Conservation (phyloP, 1,284 basidiomycete species). For the Microstroma glucosiphilum region DNA sequence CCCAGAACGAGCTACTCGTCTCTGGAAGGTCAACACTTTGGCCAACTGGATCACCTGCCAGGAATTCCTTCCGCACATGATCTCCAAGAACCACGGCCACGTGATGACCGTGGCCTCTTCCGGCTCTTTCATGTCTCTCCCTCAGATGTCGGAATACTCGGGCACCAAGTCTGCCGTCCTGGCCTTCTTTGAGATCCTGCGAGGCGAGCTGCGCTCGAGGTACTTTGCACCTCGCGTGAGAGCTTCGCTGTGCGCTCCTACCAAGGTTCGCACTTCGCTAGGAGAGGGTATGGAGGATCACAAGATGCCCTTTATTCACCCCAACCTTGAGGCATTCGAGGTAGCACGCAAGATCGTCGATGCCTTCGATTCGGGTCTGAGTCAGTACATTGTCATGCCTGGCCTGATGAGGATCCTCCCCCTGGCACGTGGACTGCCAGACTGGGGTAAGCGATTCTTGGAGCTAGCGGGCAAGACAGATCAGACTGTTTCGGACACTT, state of each 20-base stretch:
- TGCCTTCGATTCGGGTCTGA: constrained; percentile 39
- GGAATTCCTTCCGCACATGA: constrained; percentile 45
- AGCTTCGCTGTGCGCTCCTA: constrained; percentile 42
- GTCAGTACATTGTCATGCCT: constrained; percentile 41
- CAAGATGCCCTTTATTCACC: constrained; percentile 41
- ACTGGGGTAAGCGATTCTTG: constrained; percentile 36
- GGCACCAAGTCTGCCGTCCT: constrained; percentile 44
- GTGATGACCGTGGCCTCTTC: constrained; percentile 42
- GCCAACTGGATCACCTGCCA: constrained; percentile 40
- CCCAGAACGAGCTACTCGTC: constrained; percentile 21
- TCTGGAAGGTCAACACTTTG: constrained; percentile 45
- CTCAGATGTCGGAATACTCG: constrained; percentile 42
- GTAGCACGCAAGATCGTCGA: constrained; percentile 35
- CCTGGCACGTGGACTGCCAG: constrained; percentile 33
- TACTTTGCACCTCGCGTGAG: constrained; percentile 43
- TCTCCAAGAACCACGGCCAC: constrained; percentile 46
- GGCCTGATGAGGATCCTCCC: constrained; percentile 34
- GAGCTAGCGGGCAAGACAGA: constrained; percentile 40
- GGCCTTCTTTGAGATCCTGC: constrained; percentile 45
- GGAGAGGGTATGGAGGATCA: constrained; percentile 46
- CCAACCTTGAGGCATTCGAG: constrained; percentile 41
- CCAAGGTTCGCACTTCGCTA: constrained; percentile 47
- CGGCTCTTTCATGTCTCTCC: constrained; percentile 39
- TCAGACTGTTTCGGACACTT: constrained; percentile 33
- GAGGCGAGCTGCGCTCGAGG: constrained; percentile 35